These are phyloP conservation scores for Candida taoyuanica DNA, from an alignment of 805 yeast species.

Conservation along the genomic window DNA sequence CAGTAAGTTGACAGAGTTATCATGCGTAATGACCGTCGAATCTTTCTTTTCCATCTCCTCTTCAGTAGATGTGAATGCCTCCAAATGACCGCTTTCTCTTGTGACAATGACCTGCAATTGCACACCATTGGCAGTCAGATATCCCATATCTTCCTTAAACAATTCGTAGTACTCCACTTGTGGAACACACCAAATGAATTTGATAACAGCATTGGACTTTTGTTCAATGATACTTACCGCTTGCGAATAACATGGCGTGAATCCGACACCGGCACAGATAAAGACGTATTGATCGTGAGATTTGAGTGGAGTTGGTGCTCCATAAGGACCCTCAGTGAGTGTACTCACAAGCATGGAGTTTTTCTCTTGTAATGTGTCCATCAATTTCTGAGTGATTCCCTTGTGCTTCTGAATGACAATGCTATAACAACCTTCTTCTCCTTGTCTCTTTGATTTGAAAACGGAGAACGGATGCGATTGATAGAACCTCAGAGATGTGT, in stretches of 20 bases:
- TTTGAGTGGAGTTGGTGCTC: slow-evolving; percentile 37
- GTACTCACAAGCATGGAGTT: slow-evolving; percentile 33
- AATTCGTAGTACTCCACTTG: slow-evolving; percentile 44
- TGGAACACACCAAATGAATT: slow-evolving; percentile 62
- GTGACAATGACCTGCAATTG: slow-evolving; percentile 18
- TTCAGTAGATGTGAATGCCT: not conserved
- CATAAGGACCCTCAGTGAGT: slow-evolving; percentile 61
- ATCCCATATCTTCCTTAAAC: slow-evolving; percentile 42
- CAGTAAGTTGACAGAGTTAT: slow-evolving; percentile 1
- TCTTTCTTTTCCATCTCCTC: not conserved
- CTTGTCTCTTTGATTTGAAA: slow-evolving; percentile 36
- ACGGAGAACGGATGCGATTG: slow-evolving; percentile 75
- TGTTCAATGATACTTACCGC: slow-evolving; percentile 27
- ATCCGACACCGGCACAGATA: slow-evolving; percentile 50
- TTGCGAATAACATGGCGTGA: slow-evolving; percentile 46
- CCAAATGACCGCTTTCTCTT: slow-evolving; percentile 5
- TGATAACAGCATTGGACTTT: slow-evolving; percentile 27
- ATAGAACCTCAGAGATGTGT: slow-evolving; percentile 35
- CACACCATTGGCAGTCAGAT: slow-evolving; percentile 28
- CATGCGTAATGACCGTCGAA: not conserved
- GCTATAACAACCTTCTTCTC: slow-evolving; percentile 28
- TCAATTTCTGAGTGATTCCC: slow-evolving; percentile 48
- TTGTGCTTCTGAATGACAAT: slow-evolving; percentile 46
- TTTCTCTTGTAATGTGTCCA: slow-evolving; percentile 29
- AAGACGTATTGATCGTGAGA: slow-evolving; percentile 35